These are phyloP conservation scores for Alternaria sp. DNA, from an alignment of 2,329 filamentous ascomycete species.

Conservation along the genomic window DNA sequence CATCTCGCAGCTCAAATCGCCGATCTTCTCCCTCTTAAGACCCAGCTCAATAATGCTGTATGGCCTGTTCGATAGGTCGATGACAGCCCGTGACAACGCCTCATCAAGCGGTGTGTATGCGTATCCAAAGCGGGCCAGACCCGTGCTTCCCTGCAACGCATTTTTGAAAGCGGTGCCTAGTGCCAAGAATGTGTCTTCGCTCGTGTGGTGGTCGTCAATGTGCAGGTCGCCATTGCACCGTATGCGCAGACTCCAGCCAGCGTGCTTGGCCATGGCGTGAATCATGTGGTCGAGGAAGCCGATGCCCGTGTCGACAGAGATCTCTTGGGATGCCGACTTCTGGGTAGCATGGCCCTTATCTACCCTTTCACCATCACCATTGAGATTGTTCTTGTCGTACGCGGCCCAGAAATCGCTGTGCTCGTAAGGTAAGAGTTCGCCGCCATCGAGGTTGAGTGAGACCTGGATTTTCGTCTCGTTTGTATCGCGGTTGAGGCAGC, in stretches of 20 bases:
- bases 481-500: slow-evolving; percentile 84
- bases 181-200: slow-evolving; percentile 93
- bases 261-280: slow-evolving; percentile 94
- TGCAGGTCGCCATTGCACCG: slow-evolving; percentile 88
- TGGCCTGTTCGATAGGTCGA: slow-evolving; percentile 93
- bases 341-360: slow-evolving; percentile 80
- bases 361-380: slow-evolving; percentile 43
- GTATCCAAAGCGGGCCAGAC: slow-evolving; percentile 87
- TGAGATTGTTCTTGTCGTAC: slow-evolving; percentile 57
- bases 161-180: slow-evolving; percentile 84
- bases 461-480: slow-evolving; percentile 98
- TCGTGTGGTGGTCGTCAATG: slow-evolving; percentile 98
- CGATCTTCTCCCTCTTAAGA: slow-evolving; percentile 89
- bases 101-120: slow-evolving; percentile 96
- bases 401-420: slow-evolving; percentile 46
- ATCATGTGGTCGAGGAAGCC: slow-evolving; percentile 99
- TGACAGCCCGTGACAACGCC: slow-evolving; percentile 88
- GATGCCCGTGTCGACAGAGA: slow-evolving; percentile 90
- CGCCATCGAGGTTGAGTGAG: slow-evolving; percentile 91
- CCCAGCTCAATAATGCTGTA: slow-evolving; percentile 85
- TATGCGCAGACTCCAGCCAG: slow-evolving; percentile 88
- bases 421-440: slow-evolving; percentile 66
- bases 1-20: slow-evolving; percentile 90
- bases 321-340: slow-evolving; percentile 81
- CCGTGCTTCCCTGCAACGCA: slow-evolving; percentile 78